Evolutionary conservation across 2,329 filamentous ascomycete species (phyloP).

Genomic region (Neofusicoccum parvum): DNA sequence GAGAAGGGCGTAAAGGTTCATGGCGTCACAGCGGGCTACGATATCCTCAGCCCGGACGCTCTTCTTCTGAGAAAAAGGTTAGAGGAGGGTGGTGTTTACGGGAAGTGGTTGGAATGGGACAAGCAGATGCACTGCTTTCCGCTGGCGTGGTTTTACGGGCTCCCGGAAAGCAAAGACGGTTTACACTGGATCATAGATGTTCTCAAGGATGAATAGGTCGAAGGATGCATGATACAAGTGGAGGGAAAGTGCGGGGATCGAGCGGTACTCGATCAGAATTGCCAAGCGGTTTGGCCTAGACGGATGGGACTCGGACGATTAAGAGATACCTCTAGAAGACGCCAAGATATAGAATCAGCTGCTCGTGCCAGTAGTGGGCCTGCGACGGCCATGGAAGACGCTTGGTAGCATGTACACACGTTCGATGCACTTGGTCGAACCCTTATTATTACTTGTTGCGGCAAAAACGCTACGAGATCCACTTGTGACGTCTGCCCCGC

Average conservation of each 20-base stretch:
- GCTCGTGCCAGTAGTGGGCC: not conserved
- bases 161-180: conserved; percentile 51
- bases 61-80: conserved; percentile 52
- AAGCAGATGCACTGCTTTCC: conserved; percentile 64
- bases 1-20: conserved; percentile 51
- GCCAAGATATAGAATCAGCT: not conserved
- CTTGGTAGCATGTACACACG: too few species aligned
- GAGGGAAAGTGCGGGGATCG: not conserved
- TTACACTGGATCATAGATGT: conserved; percentile 50
- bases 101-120: conserved; percentile 62
- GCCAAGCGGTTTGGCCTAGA: not conserved
- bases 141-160: conserved; percentile 51
- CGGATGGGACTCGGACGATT: too few species aligned
- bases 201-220: conserved; percentile 22
- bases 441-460: not conserved
- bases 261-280: not conserved
- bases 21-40: conserved; percentile 55
- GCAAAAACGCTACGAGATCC: not conserved
- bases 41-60: conserved; percentile 58
- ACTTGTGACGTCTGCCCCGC: not conserved
- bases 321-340: not conserved
- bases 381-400: too few species aligned
- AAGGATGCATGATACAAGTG: not conserved
- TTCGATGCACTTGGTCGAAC: too few species aligned
- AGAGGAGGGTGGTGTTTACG: conserved; percentile 46